Conservation (phyloP, 345 rosid species). For the Salix brachista region DNA sequence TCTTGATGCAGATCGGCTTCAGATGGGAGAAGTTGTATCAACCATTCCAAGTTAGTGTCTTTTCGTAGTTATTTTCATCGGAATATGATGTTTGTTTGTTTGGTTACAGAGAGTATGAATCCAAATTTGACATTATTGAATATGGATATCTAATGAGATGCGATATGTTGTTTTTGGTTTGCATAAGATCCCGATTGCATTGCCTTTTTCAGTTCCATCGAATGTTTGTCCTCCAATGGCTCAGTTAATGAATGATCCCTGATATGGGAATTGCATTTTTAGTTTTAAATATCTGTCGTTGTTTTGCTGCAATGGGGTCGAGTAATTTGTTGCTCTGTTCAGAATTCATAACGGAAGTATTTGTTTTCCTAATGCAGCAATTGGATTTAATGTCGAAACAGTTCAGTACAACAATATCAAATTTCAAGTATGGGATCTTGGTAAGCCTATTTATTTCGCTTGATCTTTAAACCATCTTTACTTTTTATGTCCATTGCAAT, state of each 20-base stretch:
- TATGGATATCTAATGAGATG: background rate
- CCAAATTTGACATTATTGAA: background rate
- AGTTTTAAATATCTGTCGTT: background rate
- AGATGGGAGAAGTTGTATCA: slow-evolving; percentile 98
- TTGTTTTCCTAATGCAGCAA: slow-evolving; percentile 61
- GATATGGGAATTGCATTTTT: background rate
- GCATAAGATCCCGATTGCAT: background rate
- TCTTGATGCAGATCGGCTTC: slow-evolving; percentile 58
- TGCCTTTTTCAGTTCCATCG: background rate
- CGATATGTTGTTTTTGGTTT: background rate
- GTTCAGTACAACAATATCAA: slow-evolving; percentile 91
- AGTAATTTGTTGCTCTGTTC: background rate
- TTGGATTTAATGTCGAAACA: slow-evolving; percentile 96
- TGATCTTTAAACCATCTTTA: background rate
- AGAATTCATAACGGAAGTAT: slow-evolving; percentile 3
- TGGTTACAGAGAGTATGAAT: background rate
- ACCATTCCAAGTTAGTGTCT: slow-evolving; percentile 81
- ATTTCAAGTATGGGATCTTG: slow-evolving; percentile 67
- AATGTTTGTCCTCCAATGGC: background rate
- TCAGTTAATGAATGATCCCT: background rate
- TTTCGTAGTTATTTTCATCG: background rate
- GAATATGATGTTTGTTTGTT: background rate
- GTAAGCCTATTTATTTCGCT: slow-evolving; percentile 15
- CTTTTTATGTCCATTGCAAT: background rate
- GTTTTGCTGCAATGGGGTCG: background rate